phyloP scores from a whole-genome alignment of 2,329 filamentous ascomycete genomes.

The Diaporthe amygdali region DNA sequence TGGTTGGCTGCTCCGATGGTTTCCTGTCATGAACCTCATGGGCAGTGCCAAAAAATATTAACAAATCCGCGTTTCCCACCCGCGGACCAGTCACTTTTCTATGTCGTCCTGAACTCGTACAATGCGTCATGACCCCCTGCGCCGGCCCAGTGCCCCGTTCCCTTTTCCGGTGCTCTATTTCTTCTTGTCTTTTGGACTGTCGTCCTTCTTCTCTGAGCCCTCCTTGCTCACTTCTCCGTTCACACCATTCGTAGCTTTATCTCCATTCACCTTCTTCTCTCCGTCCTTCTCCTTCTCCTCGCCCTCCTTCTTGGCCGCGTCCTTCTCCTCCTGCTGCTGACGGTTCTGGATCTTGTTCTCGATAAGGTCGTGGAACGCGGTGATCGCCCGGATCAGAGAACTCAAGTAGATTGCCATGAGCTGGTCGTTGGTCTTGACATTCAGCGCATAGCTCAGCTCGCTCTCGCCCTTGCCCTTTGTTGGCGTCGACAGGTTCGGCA shows the following conservation, averaged over 20 bases:
- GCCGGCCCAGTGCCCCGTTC: constrained; percentile 22
- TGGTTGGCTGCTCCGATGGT: constrained; percentile 10
- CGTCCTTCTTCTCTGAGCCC: constrained; percentile 42
- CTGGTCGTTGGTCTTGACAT: constrained; percentile 98
- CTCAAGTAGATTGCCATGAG: constrained; percentile 98
- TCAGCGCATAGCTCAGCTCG: constrained; percentile 95
- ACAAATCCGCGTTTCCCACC: constrained; percentile 28
- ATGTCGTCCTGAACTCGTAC: constrained; percentile 32
- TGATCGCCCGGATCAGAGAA: constrained; percentile 95
- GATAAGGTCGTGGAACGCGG: constrained; percentile 97
- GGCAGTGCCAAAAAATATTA: constrained; percentile 30
- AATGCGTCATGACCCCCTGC: constrained; percentile 21
- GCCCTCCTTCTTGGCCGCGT: constrained; percentile 79
- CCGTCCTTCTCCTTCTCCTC: constrained; percentile 64
- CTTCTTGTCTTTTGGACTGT: constrained; percentile 54
- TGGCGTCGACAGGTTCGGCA: constrained; percentile 92
- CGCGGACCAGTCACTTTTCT: constrained; percentile 25
- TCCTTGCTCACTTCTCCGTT: constrained; percentile 57
- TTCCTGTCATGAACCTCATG: constrained; percentile 24
- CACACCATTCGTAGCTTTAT: constrained; percentile 43
- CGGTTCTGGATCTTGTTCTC: constrained; percentile 99
- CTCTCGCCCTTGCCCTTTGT: constrained; percentile 68
- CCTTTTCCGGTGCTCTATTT: constrained; percentile 37
- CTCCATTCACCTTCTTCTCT: constrained; percentile 59
- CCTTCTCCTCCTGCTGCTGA: constrained; percentile 95